phyloP scores from a whole-genome alignment of 129 eudicot species.

The Centaurea solstitialis region DNA sequence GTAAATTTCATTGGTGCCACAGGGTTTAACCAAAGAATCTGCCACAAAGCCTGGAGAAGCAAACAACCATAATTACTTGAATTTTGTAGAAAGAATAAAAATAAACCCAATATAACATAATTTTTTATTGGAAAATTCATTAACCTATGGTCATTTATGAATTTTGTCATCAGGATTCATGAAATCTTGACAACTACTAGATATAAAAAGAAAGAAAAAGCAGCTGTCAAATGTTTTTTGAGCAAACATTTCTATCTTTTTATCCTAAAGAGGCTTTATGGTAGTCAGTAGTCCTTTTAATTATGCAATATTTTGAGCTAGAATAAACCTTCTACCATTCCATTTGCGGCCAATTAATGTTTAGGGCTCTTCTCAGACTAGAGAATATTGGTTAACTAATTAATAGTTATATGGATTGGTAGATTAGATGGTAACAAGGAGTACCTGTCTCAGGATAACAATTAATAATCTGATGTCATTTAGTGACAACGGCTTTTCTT shows the following conservation, averaged over 20 bases:
- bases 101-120: slow-evolving; percentile 1
- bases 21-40: slow-evolving; percentile 92
- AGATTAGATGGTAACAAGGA: slow-evolving; percentile 2
- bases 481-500: slow-evolving; percentile 85
- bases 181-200: background rate
- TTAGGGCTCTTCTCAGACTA: background rate
- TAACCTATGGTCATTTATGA: background rate
- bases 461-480: slow-evolving; percentile 82
- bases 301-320: background rate
- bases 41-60: slow-evolving; percentile 83
- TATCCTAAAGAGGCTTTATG: background rate
- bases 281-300: background rate
- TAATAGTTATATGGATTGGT: background rate
- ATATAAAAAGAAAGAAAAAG: background rate
- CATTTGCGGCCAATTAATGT: background rate
- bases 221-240: background rate
- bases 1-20: slow-evolving; percentile 48
- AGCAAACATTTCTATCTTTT: background rate
- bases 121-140: background rate
- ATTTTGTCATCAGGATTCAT: background rate
- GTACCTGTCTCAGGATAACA: slow-evolving; percentile 89
- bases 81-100: background rate
- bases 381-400: background rate
- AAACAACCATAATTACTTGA: slow-evolving; percentile 5
- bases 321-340: background rate